phyloP scores from a whole-genome alignment of 495 filamentous ascomycete genomes.

The Neurospora sublineolata region DNA sequence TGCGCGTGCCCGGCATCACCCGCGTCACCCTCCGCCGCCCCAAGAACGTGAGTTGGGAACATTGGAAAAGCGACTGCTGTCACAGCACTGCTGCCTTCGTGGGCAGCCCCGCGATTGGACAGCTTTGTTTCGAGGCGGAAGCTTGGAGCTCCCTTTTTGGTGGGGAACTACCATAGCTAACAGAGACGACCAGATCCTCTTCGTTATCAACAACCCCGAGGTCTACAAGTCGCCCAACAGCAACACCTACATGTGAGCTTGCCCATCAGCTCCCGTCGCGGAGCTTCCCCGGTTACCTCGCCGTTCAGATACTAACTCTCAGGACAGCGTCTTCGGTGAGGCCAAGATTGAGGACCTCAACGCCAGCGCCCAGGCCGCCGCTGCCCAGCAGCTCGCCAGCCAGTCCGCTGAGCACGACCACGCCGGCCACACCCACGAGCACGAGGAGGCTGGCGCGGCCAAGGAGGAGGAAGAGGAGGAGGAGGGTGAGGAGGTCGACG shows the following conservation, averaged over 20 bases:
- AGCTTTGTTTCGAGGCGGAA: not conserved
- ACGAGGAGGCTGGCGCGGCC: constrained; percentile 57
- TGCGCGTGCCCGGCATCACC: constrained; percentile 93
- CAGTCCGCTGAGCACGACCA: constrained; percentile 61
- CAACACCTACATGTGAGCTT: constrained; percentile 96
- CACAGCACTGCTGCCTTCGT: not conserved
- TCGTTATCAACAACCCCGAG: constrained; percentile 98
- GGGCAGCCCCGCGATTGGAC: not conserved
- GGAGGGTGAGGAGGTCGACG: constrained; percentile 91
- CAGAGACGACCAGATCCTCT: constrained; percentile 61
- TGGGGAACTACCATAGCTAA: constrained; percentile 15
- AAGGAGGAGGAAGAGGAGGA: constrained; percentile 81
- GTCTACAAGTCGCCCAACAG: constrained; percentile 96
- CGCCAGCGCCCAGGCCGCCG: constrained; percentile 88
- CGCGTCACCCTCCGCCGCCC: constrained; percentile 93
- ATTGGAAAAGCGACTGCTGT: not conserved
- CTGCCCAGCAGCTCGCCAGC: constrained; percentile 79
- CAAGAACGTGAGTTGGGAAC: constrained; percentile 72
- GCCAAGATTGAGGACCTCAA: constrained; percentile 99
- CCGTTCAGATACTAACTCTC: not conserved
- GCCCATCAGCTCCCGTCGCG: not conserved
- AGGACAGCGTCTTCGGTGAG: constrained; percentile 88
- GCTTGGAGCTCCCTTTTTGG: not conserved
- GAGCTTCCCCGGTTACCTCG: not conserved
- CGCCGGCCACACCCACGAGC: constrained; percentile 48